Base-by-base conservation (phyloP, 2,329 filamentous ascomycete genomes). In the Calonectria leucothoes region DNA sequence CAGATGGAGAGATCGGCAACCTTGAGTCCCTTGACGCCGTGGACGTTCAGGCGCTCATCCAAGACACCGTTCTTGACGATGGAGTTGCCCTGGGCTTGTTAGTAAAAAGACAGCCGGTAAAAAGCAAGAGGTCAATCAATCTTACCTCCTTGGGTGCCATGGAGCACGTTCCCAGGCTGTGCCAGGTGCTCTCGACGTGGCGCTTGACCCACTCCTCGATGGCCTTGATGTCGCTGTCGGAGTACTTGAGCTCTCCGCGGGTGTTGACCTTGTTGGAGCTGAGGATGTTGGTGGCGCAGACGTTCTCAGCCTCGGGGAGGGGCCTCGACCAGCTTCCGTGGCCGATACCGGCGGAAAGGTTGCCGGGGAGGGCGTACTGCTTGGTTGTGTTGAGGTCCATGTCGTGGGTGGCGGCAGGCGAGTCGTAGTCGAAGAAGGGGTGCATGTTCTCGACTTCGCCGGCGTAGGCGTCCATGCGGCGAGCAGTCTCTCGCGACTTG, bases 1-100 rank as follows among this genome's bases (percentile, higher is more conserved):
- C 93, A 95, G 86, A 95, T 94, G 65, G 89, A 92, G 55, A 95
- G 84, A 83, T 95, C 94, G 15, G 93, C 93, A 29, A 95, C 93
- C 89, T 95, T 95, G 79, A 95, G 89, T 20, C 92, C 92, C 87
- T 94, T 89, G 76, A 95, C 93, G 66, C 93, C 94, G 81, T 95
- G 93, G 4, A 95, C 93, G 77, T 95, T 95, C 70, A 95, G 89
- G 73, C 93, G 90, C 84, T 94, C 93, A 81, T 95, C 94, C 45
- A 95, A 85, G 0, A 95, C 94, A 73, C 94, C 94, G 80, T 95
- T 93, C 86, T 94, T 94, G 83, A 95, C 93, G 80, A 96, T 94
- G 79, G 90, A 92, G 86, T 95, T 96, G 73, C 94, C 59, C 94
- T 80, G 25, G 10, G 23, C 5, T 10, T 52, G 23, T 52, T 31